Base-by-base conservation (phyloP, 805 yeast genomes). In the Wickerhamomyces rabaulensis region DNA sequence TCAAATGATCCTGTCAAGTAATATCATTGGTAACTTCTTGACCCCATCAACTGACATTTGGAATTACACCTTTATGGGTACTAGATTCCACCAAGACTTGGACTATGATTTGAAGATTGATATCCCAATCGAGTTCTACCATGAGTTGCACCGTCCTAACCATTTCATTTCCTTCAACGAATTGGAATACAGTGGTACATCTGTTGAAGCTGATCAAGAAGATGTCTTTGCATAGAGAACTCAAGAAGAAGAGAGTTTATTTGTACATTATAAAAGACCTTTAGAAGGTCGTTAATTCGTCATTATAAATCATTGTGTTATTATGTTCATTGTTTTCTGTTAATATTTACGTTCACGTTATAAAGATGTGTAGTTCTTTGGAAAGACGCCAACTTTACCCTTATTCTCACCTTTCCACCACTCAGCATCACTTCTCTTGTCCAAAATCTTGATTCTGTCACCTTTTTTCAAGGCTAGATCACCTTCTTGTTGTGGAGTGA, bases 61-160 rank as follows among this genome's bases (percentile, higher is more conserved):
- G 99, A 94, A 94, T 63, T 89, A 84, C 61, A 75, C 95, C 2
- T 92, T 94, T 57, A 76, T 88, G 68, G 94, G 97, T 2, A 83
- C 94, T 1, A 78, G 86, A 9, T 94, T 94, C 85, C 81, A 77
- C 55, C 69, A 80, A 6, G 75, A 76, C n/a, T 63, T 78, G 40
- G 71, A 69, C 7, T 88, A 76, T 56, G 80, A 71, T 13, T 61
- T 90, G 63, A 87, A 86, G 60, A 59, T 86, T 40, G 97, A 87
- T 58, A 69, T 80, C 16, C 99, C 99, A 2, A 56, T 84, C 33
- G 79, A 86, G 7, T 94, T 84, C 60, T 94, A 89, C 65, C 84
- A 88, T 60, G 95, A 87, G 55, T 61, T 79, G 31, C 99, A 94
- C 60, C 82, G 99, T 41, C 94, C 97, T 2, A 73, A 81, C 26